phyloP scores from a whole-genome alignment of 2,329 filamentous ascomycete genomes.

The Didymellaceae sp. region DNA sequence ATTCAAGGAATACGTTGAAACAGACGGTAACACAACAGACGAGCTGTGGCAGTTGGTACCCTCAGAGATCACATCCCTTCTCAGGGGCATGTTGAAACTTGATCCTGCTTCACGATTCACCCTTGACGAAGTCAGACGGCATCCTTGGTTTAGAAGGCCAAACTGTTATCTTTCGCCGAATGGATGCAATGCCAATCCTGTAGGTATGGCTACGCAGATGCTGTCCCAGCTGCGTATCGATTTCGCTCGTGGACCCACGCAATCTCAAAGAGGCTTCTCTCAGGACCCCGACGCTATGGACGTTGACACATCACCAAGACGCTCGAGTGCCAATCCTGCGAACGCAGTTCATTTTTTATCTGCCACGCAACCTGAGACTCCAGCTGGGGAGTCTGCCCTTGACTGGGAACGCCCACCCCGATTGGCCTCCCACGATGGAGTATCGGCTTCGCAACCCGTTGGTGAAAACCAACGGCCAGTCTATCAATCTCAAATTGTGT shows the following conservation, averaged over 20 bases:
- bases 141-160: constrained; percentile 90
- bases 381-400: constrained; percentile 75
- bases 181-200: constrained; percentile 77
- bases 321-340: constrained; percentile 39
- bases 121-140: constrained; percentile 84
- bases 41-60: constrained; percentile 85
- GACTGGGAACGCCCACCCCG: constrained; percentile 83
- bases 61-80: constrained; percentile 73
- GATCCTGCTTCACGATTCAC: constrained; percentile 77
- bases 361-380: constrained; percentile 85
- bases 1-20: constrained; percentile 84
- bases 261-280: constrained; percentile 53
- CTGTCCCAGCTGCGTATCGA: constrained; percentile 89
- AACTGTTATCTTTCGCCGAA: constrained; percentile 79
- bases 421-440: constrained; percentile 44
- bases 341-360: constrained; percentile 62
- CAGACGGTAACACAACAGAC: constrained; percentile 81
- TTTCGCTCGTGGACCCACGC: constrained; percentile 72
- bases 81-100: constrained; percentile 92
- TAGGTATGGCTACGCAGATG: constrained; percentile 92
- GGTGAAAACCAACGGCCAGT: constrained; percentile 42
- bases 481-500: constrained; percentile 19
- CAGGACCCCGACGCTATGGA: constrained; percentile 68
- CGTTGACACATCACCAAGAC: constrained; percentile 60
- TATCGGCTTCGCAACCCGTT: constrained; percentile 48